phyloP scores from a whole-genome alignment of 306 rosid genomes.

The Fragaria iinumae region DNA sequence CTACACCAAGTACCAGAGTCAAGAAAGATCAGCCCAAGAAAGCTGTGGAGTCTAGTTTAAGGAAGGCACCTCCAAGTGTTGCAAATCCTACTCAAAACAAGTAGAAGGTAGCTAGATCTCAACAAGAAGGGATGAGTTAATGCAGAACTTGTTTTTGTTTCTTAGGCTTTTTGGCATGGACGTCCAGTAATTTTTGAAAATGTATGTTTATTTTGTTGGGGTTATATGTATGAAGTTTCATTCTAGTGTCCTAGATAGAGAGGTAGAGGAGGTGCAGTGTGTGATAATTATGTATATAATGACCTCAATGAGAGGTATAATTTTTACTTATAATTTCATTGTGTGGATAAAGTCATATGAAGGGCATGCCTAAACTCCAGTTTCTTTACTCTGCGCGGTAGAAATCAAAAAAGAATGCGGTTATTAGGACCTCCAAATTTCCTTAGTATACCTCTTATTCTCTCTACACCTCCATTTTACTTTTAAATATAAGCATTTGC shows the following conservation, averaged over 20 bases:
- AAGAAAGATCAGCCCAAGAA: slow-evolving; percentile 30
- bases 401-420: no score
- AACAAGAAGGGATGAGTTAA: neutral
- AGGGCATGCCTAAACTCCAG: neutral
- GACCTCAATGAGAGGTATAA: slow-evolving; percentile 1
- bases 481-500: no score
- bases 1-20: neutral
- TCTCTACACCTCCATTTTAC: no score
- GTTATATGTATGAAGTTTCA: neutral
- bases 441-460: no score
- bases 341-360: neutral
- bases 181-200: neutral
- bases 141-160: neutral
- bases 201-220: neutral
- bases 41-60: slow-evolving; percentile 30
- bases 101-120: slow-evolving; percentile 11
- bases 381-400: neutral
- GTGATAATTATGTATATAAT: slow-evolving; percentile 33
- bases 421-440: no score
- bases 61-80: slow-evolving; percentile 28
- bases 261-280: neutral
- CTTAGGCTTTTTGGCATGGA: neutral
- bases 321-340: neutral
- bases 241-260: neutral
- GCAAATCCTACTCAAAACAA: slow-evolving; percentile 36